phyloP scores from a whole-genome alignment of 495 filamentous ascomycete genomes.

The Letharia lupina region DNA sequence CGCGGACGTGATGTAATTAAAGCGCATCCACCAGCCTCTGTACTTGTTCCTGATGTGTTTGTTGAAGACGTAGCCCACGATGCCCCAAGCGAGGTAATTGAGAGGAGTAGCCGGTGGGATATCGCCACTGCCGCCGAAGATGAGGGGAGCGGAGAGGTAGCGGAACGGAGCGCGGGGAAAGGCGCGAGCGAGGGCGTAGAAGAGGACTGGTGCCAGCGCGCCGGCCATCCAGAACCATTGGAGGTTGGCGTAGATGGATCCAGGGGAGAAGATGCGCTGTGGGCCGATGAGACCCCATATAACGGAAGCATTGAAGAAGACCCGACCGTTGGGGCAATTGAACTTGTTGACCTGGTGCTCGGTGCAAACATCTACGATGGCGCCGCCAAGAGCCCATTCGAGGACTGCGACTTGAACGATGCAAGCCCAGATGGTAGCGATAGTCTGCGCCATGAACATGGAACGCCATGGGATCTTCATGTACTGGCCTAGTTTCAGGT shows the following conservation, averaged over 20 bases:
- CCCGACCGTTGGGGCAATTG: constrained; percentile 52
- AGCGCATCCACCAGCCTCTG: constrained; percentile 67
- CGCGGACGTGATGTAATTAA: constrained; percentile 70
- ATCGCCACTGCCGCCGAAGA: constrained; percentile 39
- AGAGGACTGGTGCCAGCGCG: constrained; percentile 36
- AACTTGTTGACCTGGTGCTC: constrained; percentile 45
- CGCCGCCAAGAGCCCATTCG: constrained; percentile 50
- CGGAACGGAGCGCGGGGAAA: constrained; percentile 36
- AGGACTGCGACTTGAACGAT: constrained; percentile 52
- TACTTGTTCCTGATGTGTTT: constrained; percentile 52
- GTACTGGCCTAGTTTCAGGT: constrained; percentile 55
- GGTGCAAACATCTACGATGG: constrained; percentile 46
- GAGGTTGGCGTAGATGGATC: constrained; percentile 38
- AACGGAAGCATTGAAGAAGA: constrained; percentile 51
- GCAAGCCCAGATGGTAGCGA: constrained; percentile 47
- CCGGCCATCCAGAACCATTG: constrained; percentile 47
- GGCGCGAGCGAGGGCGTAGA: constrained; percentile 40
- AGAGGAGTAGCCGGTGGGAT: constrained; percentile 48
- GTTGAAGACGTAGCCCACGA: constrained; percentile 59
- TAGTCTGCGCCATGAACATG: constrained; percentile 50
- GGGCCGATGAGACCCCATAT: constrained; percentile 50
- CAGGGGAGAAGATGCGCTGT: constrained; percentile 43
- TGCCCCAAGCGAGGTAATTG: constrained; percentile 55
- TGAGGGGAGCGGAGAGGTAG: constrained; percentile 41
- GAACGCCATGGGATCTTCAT: constrained; percentile 57